Base-by-base conservation (phyloP, 768 basidiomycete species). In the Tylopilus vinaceipallidus region DNA sequence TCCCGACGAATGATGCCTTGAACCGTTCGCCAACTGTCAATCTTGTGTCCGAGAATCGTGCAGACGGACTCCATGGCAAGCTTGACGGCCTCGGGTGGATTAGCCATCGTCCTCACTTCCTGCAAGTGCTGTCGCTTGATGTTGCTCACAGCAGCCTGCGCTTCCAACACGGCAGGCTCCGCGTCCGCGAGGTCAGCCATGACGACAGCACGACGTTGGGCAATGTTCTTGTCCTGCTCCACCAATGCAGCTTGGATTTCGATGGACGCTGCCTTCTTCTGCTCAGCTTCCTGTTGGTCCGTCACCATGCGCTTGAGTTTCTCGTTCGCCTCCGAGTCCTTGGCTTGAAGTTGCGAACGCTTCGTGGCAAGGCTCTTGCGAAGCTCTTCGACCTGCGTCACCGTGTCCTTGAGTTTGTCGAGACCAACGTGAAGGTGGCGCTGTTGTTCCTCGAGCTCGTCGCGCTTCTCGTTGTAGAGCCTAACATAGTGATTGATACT, bases 41-140 rank as follows among this genome's bases (percentile, higher is more conserved):
- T 90, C 70, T 93, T 92, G 73, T 98, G 91, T 7, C 97, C 97
- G 19, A 99, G 83, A 39, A 97, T 78, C 13, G 91, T 94, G 68
- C 97, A 98, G 34, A 97, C 95, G 2, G 95, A 97, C 64, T 98
- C 97, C 94, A 98, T 98, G 14, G 97, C 92, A 38, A 95, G 71
- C 68, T 98, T 98, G 58, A 98, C 95, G 5, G 91, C 88, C 66
- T 98, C 97, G 0, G 97, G 97, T 39, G 97, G 97, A 63, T 98
- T 98, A 37, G 93, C 91, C 95, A 99, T 98, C 10, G 91, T 82
- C 60, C 97, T 83, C 35, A 98, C 97, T 81, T 99, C 97, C 63
- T 95, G 90, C 35, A 99, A 73, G 61, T 98, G 95, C 62, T 93
- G 90, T 58, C 84, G 84, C 71, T 91, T 97, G 76, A 99, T 98